Conservation (phyloP, 139 green algal species). For the Chlamydomonas sp. region DNA sequence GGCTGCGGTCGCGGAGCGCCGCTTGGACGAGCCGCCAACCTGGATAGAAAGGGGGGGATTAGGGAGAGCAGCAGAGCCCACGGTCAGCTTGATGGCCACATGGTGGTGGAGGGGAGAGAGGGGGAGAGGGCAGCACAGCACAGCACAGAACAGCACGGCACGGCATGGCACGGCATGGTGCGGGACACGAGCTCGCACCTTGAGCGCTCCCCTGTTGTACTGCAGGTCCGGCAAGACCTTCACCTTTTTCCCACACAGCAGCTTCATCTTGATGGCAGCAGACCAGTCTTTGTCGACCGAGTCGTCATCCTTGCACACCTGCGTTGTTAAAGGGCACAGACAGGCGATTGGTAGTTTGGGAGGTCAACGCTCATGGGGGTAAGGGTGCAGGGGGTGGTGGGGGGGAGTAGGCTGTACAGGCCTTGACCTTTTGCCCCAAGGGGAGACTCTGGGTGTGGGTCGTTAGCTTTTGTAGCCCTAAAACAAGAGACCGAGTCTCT, state of each 20-base stretch:
- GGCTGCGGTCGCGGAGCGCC: no score
- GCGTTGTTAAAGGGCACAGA: no score
- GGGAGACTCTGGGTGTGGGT: no score
- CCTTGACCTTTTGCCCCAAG: no score
- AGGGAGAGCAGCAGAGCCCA: background rate
- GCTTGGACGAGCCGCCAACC: no score
- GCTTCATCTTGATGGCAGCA: constrained; percentile 1
- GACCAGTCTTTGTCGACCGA: background rate
- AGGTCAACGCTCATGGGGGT: no score
- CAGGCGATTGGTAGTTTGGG: no score
- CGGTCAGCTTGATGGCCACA: no score
- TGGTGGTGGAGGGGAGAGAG: background rate
- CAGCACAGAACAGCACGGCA: background rate
- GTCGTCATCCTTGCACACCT: constrained; percentile 9
- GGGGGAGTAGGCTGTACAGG: no score
- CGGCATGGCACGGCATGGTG: background rate
- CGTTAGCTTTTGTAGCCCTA: no score
- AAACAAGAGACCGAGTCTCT: no score
- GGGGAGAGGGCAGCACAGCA: background rate
- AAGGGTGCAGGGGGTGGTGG: no score
- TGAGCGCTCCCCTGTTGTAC: background rate
- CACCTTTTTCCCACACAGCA: background rate
- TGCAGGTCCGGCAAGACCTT: background rate
- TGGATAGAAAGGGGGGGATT: background rate
- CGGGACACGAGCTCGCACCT: background rate